Evolutionary conservation across 768 basidiomycete species (phyloP), one percentile per base, ranked within the genome.

Genomic region (Mycena haematopus): DNA sequence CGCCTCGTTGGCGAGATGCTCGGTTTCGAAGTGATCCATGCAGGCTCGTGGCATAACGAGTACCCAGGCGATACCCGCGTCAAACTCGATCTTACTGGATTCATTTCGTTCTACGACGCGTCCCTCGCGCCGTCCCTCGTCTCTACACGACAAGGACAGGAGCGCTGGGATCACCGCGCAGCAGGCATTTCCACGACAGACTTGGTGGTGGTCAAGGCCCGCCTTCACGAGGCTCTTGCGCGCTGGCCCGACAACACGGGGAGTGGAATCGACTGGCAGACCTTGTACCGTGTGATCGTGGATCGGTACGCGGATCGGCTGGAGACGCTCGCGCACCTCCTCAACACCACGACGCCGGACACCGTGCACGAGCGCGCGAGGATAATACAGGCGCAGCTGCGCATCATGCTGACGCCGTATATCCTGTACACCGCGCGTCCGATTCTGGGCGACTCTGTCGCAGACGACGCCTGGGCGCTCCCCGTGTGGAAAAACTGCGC

Each of bases 51-150:
- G 73, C 72, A 78, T 42, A 72, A 77, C 42, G 66, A 29, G 27
- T 74, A 71, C 60, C 78, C 78, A 0, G 78, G 77, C 14, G 76
- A 79, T 29, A 73, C 70, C 0, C 75, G 78, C 3, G 46, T 79
- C 27, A 62, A 68, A 21, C 54, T 79, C 25, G 75, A 79, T 50
- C 69, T 76, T 14, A 36, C 76, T 8, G 65, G 72, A 15, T 45
- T 79, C 19, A 61, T 78, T 11, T 78, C 79, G 4, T 75, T 79
- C 66, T 79, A 79, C 27, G 76, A 79, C 53, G 69, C 70, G 6
- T 33, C 65, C 36, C 71, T 76, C 2, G 69, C 33, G 0, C 75
- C 75, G 9, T 77, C 76, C 2, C 66, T 79, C 19, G 58, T 75
- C 9, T 15, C 31, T 2, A 25, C 56, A 21, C 73, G 78, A 33